These are phyloP conservation scores for Aspergillus caelatus DNA, from an alignment of 2,329 filamentous ascomycete species.

Conservation along the genomic window DNA sequence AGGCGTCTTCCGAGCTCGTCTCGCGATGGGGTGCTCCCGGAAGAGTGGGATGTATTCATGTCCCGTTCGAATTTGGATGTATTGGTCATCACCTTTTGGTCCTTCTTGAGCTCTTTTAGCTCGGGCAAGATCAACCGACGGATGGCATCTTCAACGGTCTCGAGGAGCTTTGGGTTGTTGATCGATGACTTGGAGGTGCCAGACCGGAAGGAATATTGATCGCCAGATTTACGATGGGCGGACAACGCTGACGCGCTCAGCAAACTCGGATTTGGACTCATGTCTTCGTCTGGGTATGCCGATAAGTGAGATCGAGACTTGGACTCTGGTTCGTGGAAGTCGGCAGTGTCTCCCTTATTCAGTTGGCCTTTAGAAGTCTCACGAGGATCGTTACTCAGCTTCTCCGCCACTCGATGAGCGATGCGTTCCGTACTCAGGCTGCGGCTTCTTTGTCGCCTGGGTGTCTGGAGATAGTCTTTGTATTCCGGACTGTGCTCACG, in stretches of 20 bases:
- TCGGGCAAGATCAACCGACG: slow-evolving; percentile 87
- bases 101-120: slow-evolving; percentile 85
- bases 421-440: slow-evolving; percentile 69
- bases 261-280: slow-evolving; percentile 64
- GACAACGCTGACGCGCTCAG: slow-evolving; percentile 60
- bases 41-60: slow-evolving; percentile 63
- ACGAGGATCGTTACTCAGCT: slow-evolving; percentile 58
- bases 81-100: slow-evolving; percentile 77
- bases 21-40: slow-evolving; percentile 58
- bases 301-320: slow-evolving; percentile 54
- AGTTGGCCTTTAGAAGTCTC: slow-evolving; percentile 48
- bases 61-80: slow-evolving; percentile 69
- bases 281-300: slow-evolving; percentile 56
- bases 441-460: slow-evolving; percentile 60
- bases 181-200: slow-evolving; percentile 71
- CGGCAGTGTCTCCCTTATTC: slow-evolving; percentile 50
- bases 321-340: slow-evolving; percentile 46
- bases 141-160: slow-evolving; percentile 92
- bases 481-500: slow-evolving; percentile 28
- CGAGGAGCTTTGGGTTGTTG: slow-evolving; percentile 87
- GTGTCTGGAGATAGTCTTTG: slow-evolving; percentile 60
- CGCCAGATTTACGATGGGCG: slow-evolving; percentile 57
- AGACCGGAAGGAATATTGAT: slow-evolving; percentile 62
- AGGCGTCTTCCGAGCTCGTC: slow-evolving; percentile 58
- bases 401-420: slow-evolving; percentile 70